A percentile compares a stretch with the other conserved stretches of the same genome.
These are phyloP conservation scores for Pulveroboletus sp. DNA, from an alignment of 768 basidiomycete genomes.

Conservation along the genomic window DNA sequence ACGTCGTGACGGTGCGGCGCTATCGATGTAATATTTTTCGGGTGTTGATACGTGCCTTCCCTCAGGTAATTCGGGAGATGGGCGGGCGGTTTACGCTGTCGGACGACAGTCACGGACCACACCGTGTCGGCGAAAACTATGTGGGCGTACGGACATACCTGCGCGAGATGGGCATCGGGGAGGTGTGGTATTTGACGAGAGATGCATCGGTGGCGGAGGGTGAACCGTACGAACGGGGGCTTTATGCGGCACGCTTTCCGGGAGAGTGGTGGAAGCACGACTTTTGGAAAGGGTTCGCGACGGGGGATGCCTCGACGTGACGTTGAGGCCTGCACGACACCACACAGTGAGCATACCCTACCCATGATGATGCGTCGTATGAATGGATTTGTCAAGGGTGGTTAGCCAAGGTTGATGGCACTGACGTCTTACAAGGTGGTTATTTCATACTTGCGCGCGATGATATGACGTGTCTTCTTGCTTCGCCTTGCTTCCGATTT, in stretches of 20 bases:
- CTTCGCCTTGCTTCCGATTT: no score
- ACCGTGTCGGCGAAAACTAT: constrained; percentile 88
- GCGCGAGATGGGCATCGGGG: constrained; percentile 50
- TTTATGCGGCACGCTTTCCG: constrained; percentile 42
- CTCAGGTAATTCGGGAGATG: constrained; percentile 64
- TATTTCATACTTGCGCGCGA: no score
- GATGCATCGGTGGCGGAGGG: constrained; percentile 22
- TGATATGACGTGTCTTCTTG: no score
- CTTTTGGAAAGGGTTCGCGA: constrained; percentile 49
- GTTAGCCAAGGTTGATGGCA: no score
- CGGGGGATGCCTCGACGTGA: no score
- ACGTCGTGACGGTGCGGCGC: constrained; percentile 66
- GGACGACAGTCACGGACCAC: constrained; percentile 94
- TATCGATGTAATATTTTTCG: neutral
- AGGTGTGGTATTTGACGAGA: constrained; percentile 61
- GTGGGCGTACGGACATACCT: constrained; percentile 63
- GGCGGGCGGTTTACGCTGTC: constrained; percentile 83
- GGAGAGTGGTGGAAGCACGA: constrained; percentile 57
- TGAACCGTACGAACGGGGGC: constrained; percentile 29
- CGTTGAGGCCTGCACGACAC: constrained; percentile 15
- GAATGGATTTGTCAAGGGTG: no score
- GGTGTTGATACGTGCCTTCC: neutral
- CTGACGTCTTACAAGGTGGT: no score
- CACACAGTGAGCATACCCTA: no score
- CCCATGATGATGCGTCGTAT: no score